A percentile compares a stretch with the other conserved stretches of the same genome.
phyloP scores from a whole-genome alignment of 2,329 filamentous ascomycete species.

The Ophiostoma populinum region DNA sequence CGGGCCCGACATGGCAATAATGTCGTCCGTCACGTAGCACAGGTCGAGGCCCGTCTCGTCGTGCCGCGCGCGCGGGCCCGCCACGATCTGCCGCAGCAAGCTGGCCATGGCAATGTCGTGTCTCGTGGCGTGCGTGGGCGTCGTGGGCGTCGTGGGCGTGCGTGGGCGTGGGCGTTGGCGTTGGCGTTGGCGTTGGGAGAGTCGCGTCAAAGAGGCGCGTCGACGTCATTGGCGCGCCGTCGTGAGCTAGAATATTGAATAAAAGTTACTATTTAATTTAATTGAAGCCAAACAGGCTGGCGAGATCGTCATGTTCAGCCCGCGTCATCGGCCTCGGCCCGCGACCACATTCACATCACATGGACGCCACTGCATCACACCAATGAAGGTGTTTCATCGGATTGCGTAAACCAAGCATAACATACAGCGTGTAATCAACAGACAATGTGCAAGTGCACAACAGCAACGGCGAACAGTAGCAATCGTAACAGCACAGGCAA shows the following conservation, averaged over 20 bases:
- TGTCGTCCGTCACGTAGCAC: slow-evolving; percentile 83
- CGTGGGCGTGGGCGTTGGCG: too few relatives aligned
- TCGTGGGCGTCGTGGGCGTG: too few relatives aligned
- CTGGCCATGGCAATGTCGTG: slow-evolving; percentile 45
- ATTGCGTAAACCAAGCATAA: background rate
- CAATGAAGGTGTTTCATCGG: background rate
- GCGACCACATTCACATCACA: too few relatives aligned
- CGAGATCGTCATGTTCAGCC: too few relatives aligned
- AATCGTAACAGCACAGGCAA: background rate
- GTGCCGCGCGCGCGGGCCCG: slow-evolving; percentile 68
- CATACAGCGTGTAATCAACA: too few relatives aligned
- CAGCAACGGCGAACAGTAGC: background rate
- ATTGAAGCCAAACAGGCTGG: too few relatives aligned
- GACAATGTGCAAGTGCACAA: too few relatives aligned
- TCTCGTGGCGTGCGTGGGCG: too few relatives aligned
- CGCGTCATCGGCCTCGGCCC: too few relatives aligned
- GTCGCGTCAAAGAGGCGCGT: too few relatives aligned
- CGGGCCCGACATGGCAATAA: slow-evolving; percentile 64
- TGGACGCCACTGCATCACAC: background rate
- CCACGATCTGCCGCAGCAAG: slow-evolving; percentile 77
- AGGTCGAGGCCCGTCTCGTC: slow-evolving; percentile 80
- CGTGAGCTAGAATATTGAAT: background rate
- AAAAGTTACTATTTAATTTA: background rate
- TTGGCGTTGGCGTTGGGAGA: too few relatives aligned
- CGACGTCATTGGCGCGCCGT: background rate